These are phyloP conservation scores for Tubosaeta sp. DNA, from an alignment of 768 basidiomycete species.

Conservation along the genomic window DNA sequence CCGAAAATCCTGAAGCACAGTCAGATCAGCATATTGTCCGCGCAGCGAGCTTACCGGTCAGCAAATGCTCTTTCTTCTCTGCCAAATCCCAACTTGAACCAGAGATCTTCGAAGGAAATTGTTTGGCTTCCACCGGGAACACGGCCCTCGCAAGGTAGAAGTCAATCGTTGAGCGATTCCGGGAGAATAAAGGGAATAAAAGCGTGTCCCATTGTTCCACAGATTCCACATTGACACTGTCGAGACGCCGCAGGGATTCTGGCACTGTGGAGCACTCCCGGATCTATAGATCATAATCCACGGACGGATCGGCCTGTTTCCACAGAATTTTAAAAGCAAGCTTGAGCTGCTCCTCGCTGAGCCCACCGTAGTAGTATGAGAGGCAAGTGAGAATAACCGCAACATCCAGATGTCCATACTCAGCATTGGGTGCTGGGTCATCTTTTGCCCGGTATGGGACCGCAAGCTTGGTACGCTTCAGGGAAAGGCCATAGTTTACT, in stretches of 20 bases:
- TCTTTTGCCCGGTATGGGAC: constrained; percentile 29
- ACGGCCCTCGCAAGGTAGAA: constrained; percentile 45
- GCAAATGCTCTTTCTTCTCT: too few species aligned
- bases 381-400: constrained; percentile 10
- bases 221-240: constrained; percentile 38
- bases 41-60: constrained; percentile 6
- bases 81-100: constrained; percentile 11
- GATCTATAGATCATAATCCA: constrained; percentile 19
- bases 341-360: constrained; percentile 14
- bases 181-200: constrained; percentile 33
- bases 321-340: constrained; percentile 13
- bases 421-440: constrained; percentile 17
- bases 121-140: constrained; percentile 39
- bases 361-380: constrained; percentile 24
- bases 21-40: too few species aligned
- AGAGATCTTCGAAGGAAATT: constrained; percentile 18
- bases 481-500: constrained; percentile 22
- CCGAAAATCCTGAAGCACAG: constrained; percentile 33
- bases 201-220: constrained; percentile 22
- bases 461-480: constrained; percentile 14
- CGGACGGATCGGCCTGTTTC: constrained; percentile 14
- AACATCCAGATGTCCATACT: constrained; percentile 27
- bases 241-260: too few species aligned
- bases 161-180: constrained; percentile 26
- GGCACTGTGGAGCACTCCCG: constrained; percentile 23